phyloP scores from a whole-genome alignment of 2,329 filamentous ascomycete genomes.

The Fusarium anthophilum region DNA sequence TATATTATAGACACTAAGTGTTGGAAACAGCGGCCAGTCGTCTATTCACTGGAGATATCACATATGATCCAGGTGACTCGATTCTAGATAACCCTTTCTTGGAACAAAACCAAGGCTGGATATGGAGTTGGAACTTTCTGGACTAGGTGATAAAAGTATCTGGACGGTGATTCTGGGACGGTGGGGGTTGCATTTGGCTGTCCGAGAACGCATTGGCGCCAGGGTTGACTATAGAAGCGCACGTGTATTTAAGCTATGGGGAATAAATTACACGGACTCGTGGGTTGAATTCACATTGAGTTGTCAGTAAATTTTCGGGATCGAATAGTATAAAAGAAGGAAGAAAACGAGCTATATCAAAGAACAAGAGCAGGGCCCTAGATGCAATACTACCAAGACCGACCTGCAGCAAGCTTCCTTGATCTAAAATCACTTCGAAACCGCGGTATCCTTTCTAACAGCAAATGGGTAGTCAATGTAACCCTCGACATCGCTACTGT shows the following conservation, averaged over 20 bases:
- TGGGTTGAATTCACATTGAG: rapidly evolving
- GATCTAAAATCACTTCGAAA: rapidly evolving
- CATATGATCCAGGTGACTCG: not conserved
- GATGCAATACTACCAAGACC: too few species aligned
- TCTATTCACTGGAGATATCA: not conserved
- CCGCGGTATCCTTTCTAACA: rapidly evolving
- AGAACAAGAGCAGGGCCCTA: rapidly evolving
- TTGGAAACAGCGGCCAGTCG: not conserved
- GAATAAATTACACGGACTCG: rapidly evolving
- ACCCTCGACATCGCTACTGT: conserved; percentile 26
- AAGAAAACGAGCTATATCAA: rapidly evolving
- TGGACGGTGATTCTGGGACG: not conserved
- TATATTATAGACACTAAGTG: not conserved
- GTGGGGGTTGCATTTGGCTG: too few species aligned
- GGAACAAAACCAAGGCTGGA: not conserved
- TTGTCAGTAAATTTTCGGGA: rapidly evolving
- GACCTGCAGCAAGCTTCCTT: rapidly evolving
- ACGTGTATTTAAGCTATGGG: rapidly evolving
- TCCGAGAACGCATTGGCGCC: rapidly evolving
- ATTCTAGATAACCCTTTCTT: not conserved
- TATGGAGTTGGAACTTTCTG: not conserved
- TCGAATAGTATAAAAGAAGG: too few species aligned
- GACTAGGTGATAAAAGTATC: rapidly evolving
- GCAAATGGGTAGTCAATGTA: conserved; percentile 45
- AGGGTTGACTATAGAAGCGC: not conserved